Evolutionary conservation across 495 filamentous ascomycete species (phyloP).

Genomic region (Xylaria acuta): DNA sequence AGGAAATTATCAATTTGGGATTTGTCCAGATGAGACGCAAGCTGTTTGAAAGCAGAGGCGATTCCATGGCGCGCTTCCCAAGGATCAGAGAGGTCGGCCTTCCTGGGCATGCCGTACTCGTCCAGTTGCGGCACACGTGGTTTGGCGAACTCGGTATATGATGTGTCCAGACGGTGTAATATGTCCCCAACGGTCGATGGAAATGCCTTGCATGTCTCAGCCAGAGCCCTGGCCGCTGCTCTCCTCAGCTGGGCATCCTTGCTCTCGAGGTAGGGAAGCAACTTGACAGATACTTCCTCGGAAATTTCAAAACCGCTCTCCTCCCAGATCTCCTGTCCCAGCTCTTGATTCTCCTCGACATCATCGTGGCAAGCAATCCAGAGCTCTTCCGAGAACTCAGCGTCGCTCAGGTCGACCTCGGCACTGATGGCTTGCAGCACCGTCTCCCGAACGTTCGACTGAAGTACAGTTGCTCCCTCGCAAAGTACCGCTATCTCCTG

Average conservation of each 20-base stretch:
- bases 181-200: slow-evolving; percentile 54
- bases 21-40: slow-evolving; percentile 71
- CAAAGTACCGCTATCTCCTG: slow-evolving; percentile 75
- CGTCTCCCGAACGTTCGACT: slow-evolving; percentile 80
- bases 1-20: slow-evolving; percentile 76
- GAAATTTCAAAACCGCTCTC: slow-evolving; percentile 80
- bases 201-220: slow-evolving; percentile 68
- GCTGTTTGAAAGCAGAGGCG: slow-evolving; percentile 81
- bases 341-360: slow-evolving; percentile 82
- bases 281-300: slow-evolving; percentile 64
- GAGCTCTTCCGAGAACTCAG: slow-evolving; percentile 84
- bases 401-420: slow-evolving; percentile 87
- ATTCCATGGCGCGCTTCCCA: slow-evolving; percentile 92
- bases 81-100: slow-evolving; percentile 80
- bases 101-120: slow-evolving; percentile 90
- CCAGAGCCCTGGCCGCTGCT: slow-evolving; percentile 83
- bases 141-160: slow-evolving; percentile 79
- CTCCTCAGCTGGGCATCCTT: slow-evolving; percentile 79
- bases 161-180: slow-evolving; percentile 65
- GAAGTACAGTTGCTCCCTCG: slow-evolving; percentile 75
- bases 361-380: slow-evolving; percentile 95
- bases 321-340: slow-evolving; percentile 90
- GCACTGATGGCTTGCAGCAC: slow-evolving; percentile 89
- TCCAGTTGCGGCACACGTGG: slow-evolving; percentile 82
- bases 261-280: slow-evolving; percentile 80